Percentiles rank a stretch among this genome's conserved stretches.
phyloP scores from a whole-genome alignment of 2,329 filamentous ascomycete genomes.

The Colletotrichum agaves region DNA sequence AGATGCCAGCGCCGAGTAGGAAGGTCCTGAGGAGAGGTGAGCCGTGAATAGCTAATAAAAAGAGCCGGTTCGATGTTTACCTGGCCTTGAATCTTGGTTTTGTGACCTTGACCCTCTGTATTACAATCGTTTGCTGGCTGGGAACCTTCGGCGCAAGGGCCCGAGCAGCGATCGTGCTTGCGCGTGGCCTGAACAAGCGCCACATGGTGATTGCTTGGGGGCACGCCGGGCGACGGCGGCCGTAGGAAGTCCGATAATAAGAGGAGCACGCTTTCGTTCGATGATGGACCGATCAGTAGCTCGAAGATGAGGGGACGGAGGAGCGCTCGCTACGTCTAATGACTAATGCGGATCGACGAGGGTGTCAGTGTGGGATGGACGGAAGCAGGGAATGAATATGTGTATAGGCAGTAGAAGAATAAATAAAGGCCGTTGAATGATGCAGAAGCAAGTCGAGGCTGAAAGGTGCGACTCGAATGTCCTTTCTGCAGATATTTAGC shows the following conservation, averaged over 20 bases:
- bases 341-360: neutral
- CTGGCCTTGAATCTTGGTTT: conserved; percentile 19
- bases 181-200: conserved; percentile 33
- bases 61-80: conserved; percentile 2
- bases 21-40: conserved; percentile 35
- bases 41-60: neutral
- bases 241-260: neutral
- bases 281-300: neutral
- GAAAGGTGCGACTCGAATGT: neutral
- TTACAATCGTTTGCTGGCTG: conserved; percentile 23
- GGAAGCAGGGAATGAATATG: neutral
- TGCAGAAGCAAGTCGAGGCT: neutral
- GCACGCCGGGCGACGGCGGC: conserved; percentile 31
- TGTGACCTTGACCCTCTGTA: conserved; percentile 38
- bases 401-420: neutral
- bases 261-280: neutral
- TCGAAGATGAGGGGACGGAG: neutral
- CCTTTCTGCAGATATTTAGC: neutral
- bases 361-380: conserved; percentile 2
- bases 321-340: neutral
- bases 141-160: conserved; percentile 15
- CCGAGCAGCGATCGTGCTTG: conserved; percentile 30
- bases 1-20: conserved; percentile 46
- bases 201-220: conserved; percentile 22
- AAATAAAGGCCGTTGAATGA: neutral